Evolutionary conservation across 495 filamentous ascomycete genomes (phyloP).

Genomic region (Aspergillus carlsbadensis): DNA sequence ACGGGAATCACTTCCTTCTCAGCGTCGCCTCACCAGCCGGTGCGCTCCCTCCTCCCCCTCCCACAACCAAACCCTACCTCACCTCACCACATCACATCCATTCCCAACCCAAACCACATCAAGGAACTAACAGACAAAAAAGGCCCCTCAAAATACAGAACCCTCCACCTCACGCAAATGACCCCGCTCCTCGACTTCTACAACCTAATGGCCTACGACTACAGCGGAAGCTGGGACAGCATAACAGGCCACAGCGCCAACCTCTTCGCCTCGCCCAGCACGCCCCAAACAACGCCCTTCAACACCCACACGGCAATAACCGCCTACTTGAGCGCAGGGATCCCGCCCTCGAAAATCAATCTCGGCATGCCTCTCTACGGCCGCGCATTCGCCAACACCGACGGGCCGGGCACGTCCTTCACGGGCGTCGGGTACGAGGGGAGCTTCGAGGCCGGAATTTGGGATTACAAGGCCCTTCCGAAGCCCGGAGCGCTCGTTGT

Average conservation of each 20-base stretch:
- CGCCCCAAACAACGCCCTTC: slow-evolving; percentile 58
- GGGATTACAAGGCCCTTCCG: slow-evolving; percentile 65
- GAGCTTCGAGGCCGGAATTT: slow-evolving; percentile 74
- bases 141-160: slow-evolving; percentile 60
- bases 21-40: slow-evolving; percentile 64
- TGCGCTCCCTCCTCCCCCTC: slow-evolving; percentile 3
- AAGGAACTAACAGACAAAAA: background rate
- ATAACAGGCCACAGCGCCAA: slow-evolving; percentile 78
- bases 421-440: slow-evolving; percentile 60
- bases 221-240: slow-evolving; percentile 70
- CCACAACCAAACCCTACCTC: background rate
- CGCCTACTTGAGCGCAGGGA: slow-evolving; percentile 57
- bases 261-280: slow-evolving; percentile 54
- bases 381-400: slow-evolving; percentile 70
- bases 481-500: slow-evolving; percentile 6
- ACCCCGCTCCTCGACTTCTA: slow-evolving; percentile 74
- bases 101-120: background rate
- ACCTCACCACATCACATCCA: background rate
- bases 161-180: slow-evolving; percentile 66
- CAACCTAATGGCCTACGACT: slow-evolving; percentile 79
- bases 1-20: slow-evolving; percentile 60
- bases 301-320: slow-evolving; percentile 43
- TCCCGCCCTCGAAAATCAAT: slow-evolving; percentile 68
- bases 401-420: slow-evolving; percentile 68
- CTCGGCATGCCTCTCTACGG: slow-evolving; percentile 89